Conservation (phyloP, 352 stramenopile species). For the Phytophthora rubi region DNA sequence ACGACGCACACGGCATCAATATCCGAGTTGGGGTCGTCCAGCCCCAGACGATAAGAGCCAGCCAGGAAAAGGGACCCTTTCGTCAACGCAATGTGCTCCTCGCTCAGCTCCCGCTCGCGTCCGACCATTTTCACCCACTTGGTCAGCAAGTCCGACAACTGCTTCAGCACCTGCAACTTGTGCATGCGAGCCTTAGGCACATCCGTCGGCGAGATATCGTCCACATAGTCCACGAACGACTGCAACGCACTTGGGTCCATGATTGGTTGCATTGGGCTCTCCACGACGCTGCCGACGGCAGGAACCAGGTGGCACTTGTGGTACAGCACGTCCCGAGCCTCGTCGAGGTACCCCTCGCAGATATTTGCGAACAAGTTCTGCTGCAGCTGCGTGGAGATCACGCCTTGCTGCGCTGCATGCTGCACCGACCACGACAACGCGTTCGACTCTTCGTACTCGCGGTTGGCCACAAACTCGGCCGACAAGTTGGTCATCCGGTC, state of each 20-base stretch:
- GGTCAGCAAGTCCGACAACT: constrained; percentile 73
- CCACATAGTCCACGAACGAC: constrained; percentile 63
- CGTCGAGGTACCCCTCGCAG: constrained; percentile 59
- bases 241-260: constrained; percentile 44
- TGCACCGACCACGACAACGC: constrained; percentile 75
- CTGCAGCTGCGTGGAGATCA: constrained; percentile 69
- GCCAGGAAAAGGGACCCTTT: constrained; percentile 80
- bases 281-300: constrained; percentile 69
- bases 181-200: constrained; percentile 51
- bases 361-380: constrained; percentile 74
- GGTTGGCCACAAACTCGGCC: constrained; percentile 70
- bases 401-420: constrained; percentile 65
- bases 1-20: constrained; percentile 87
- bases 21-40: constrained; percentile 85
- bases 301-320: constrained; percentile 81
- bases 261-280: constrained; percentile 42
- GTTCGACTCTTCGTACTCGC: constrained; percentile 75
- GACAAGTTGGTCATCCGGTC: constrained; percentile 73
- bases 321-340: constrained; percentile 83
- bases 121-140: constrained; percentile 83
- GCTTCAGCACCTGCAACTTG: constrained; percentile 75
- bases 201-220: constrained; percentile 64
- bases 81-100: constrained; percentile 79
- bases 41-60: constrained; percentile 87
- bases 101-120: constrained; percentile 62